Evolutionary conservation across 441 rosid genomes (phyloP).

Genomic region (Monsonia emarginata): DNA sequence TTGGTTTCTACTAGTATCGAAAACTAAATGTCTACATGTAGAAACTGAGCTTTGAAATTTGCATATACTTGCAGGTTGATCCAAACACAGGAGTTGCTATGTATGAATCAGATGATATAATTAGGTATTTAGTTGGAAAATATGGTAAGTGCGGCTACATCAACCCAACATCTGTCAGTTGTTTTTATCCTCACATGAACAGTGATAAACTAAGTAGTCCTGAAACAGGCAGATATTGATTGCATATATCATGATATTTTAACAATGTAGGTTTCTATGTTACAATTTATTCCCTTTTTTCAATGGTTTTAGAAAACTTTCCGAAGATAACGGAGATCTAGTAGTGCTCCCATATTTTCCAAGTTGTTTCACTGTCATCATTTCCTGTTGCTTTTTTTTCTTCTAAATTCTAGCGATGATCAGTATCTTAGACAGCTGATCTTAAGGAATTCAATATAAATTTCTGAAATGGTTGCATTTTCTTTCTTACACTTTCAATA

Average conservation of each 20-base stretch:
- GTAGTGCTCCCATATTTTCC: not conserved
- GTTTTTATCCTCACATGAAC: not conserved
- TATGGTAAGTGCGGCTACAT: conserved; percentile 44
- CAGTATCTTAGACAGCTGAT: not conserved
- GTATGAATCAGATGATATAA: conserved; percentile 89
- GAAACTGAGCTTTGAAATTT: not conserved
- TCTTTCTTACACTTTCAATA: not conserved
- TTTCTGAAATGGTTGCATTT: not conserved
- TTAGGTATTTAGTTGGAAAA: conserved; percentile 66
- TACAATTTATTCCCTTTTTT: not conserved
- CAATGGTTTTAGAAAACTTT: not conserved
- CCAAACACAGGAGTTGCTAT: conserved; percentile 85
- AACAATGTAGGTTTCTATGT: not conserved
- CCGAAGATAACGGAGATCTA: not conserved
- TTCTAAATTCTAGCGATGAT: not conserved
- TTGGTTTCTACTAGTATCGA: too few species aligned
- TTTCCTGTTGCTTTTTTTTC: not conserved
- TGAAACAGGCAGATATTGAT: not conserved
- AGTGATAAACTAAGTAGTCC: not conserved
- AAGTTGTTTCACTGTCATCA: not conserved
- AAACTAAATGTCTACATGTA: not conserved
- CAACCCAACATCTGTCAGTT: not conserved
- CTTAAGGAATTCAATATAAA: not conserved
- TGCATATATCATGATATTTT: not conserved
- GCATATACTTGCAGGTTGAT: conserved; percentile 51